These are phyloP conservation scores for Wickerhamiella kurtzmanii DNA, from an alignment of 805 yeast genomes.

Conservation along the genomic window DNA sequence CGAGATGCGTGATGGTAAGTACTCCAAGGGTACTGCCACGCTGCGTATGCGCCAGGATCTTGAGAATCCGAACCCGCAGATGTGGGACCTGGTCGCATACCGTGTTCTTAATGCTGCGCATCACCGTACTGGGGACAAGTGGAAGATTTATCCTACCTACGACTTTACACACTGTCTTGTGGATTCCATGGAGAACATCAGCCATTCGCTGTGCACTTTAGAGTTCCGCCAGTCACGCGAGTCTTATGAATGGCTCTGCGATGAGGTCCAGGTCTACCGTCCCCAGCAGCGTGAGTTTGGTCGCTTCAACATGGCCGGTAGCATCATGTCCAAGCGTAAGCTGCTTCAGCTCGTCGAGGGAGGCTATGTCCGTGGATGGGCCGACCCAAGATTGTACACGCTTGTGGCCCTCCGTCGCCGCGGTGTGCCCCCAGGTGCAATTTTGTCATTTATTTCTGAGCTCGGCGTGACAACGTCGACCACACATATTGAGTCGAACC, in stretches of 20 bases:
- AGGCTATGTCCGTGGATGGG: constrained; percentile 84
- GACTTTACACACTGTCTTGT: constrained; percentile 99
- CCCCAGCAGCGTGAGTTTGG: constrained; percentile 99
- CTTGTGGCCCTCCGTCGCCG: constrained; percentile 90
- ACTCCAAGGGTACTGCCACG: constrained; percentile 82
- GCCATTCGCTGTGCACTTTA: constrained; percentile 92
- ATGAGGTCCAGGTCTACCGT: constrained; percentile 83
- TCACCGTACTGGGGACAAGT: constrained; percentile 90
- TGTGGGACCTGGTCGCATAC: constrained; percentile 99
- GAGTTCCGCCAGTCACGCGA: constrained; percentile 88
- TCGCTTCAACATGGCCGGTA: constrained; percentile 86
- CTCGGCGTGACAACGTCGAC: constrained; percentile 93
- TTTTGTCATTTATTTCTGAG: constrained; percentile 81
- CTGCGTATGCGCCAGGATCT: constrained; percentile 95
- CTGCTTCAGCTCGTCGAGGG: constrained; percentile 84
- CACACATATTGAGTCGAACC: constrained; percentile 74
- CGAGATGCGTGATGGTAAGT: constrained; percentile 81
- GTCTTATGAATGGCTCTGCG: constrained; percentile 97
- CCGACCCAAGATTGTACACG: constrained; percentile 93
- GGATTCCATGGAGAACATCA: constrained; percentile 90
- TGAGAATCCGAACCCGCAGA: constrained; percentile 84
- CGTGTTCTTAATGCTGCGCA: constrained; percentile 86
- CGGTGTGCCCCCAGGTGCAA: constrained; percentile 98
- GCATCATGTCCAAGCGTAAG: constrained; percentile 88
- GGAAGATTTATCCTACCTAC: constrained; percentile 98